Conservation (phyloP, 805 yeast genomes). For the Geotrichum ghanense region DNA sequence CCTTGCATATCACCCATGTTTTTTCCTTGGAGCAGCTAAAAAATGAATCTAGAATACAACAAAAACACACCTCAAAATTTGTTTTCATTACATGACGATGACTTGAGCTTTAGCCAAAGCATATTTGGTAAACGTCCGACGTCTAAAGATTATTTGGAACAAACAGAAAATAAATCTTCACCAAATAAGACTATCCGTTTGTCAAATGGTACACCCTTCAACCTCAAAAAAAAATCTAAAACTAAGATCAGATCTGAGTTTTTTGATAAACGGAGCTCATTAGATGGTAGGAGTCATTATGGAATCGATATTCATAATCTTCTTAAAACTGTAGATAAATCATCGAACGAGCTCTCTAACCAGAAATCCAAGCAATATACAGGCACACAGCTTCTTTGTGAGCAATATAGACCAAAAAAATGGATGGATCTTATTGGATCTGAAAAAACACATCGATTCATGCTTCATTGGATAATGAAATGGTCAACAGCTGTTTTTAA, state of each 20-base stretch:
- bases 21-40: too few species aligned
- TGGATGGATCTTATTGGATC: slow-evolving; percentile 62
- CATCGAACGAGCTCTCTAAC: neutral
- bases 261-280: neutral
- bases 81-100: neutral
- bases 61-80: too few species aligned
- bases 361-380: neutral
- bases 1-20: too few species aligned
- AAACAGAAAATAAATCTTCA: too few species aligned
- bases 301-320: slow-evolving; percentile 13
- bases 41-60: too few species aligned
- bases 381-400: slow-evolving; percentile 34
- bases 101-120: neutral
- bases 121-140: neutral
- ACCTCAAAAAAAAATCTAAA: neutral
- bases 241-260: neutral
- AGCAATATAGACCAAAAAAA: slow-evolving; percentile 55
- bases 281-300: slow-evolving; percentile 9
- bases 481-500: slow-evolving; percentile 55
- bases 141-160: neutral
- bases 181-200: neutral
- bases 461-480: slow-evolving; percentile 52
- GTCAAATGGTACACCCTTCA: neutral
- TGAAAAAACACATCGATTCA: slow-evolving; percentile 47
- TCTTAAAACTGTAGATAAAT: slow-evolving; percentile 3